phyloP scores from a whole-genome alignment of 83 land plant species.

The Isoetes engelmannii region DNA sequence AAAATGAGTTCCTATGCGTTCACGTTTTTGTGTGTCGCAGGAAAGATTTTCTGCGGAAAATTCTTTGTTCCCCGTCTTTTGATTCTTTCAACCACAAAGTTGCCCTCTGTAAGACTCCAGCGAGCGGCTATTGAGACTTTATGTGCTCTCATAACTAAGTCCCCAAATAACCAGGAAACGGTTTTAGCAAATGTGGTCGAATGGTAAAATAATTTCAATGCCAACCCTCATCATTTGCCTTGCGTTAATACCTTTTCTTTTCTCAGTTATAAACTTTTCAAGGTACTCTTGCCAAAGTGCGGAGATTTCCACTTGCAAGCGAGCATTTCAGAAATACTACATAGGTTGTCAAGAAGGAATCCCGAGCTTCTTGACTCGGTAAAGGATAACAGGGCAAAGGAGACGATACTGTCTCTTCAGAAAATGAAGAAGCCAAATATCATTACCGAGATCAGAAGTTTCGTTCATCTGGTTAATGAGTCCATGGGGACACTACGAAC shows the following conservation, averaged over 20 bases:
- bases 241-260: not conserved
- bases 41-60: constrained; percentile 21
- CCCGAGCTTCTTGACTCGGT: constrained; percentile 14
- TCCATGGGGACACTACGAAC: constrained; percentile 19
- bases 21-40: not conserved
- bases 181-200: constrained; percentile 1
- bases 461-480: constrained; percentile 22
- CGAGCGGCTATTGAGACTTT: constrained; percentile 26
- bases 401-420: constrained; percentile 13
- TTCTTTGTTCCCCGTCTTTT: constrained; percentile 21
- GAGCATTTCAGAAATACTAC: constrained; percentile 23
- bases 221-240: not conserved
- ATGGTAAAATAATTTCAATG: constrained; percentile 17
- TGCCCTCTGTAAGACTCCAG: constrained; percentile 15
- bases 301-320: constrained; percentile 36
- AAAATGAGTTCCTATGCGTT: not conserved
- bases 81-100: constrained; percentile 8
- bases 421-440: constrained; percentile 22
- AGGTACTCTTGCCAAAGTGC: constrained; percentile 23
- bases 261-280: constrained; percentile 23
- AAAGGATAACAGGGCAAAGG: constrained; percentile 11
- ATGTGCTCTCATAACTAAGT: constrained; percentile 25
- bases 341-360: constrained; percentile 17
- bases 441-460: constrained; percentile 11
- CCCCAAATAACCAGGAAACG: constrained; percentile 18